Conservation (phyloP, 176 grass and related monocot species). For the Rhynchospora breviuscula region DNA sequence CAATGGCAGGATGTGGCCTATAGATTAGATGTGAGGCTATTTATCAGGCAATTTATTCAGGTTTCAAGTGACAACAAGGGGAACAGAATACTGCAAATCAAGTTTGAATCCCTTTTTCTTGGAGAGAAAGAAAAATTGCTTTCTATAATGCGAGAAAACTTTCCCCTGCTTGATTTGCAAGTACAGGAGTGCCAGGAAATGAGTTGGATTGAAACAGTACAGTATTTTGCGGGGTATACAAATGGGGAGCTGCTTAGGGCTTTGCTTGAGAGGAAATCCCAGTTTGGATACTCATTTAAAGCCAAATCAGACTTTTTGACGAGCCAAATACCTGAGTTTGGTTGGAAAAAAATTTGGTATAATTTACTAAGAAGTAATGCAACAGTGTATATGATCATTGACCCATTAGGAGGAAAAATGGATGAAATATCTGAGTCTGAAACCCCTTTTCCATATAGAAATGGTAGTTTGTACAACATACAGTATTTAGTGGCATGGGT, state of each 20-base stretch:
- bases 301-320: slow-evolving; percentile 41
- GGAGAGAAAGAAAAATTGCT: slow-evolving; percentile 24
- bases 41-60: slow-evolving; percentile 14
- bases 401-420: slow-evolving; percentile 35
- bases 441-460: slow-evolving; percentile 36
- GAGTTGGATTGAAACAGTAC: slow-evolving; percentile 22
- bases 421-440: slow-evolving; percentile 23
- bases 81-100: slow-evolving; percentile 16
- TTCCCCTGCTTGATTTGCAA: slow-evolving; percentile 19
- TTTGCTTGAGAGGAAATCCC: slow-evolving; percentile 15
- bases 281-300: slow-evolving; percentile 9
- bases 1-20: slow-evolving; percentile 31
- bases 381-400: background rate
- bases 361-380: slow-evolving; percentile 10
- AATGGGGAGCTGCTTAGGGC: slow-evolving; percentile 10
- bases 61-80: slow-evolving; percentile 1
- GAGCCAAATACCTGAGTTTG: slow-evolving; percentile 9
- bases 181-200: slow-evolving; percentile 26
- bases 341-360: slow-evolving; percentile 32
- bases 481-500: slow-evolving; percentile 30
- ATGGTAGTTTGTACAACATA: slow-evolving; percentile 37
- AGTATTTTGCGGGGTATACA: slow-evolving; percentile 12
- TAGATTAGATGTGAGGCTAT: slow-evolving; percentile 28
- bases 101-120: slow-evolving; percentile 25
- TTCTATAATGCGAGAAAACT: background rate